Evolutionary conservation across 768 basidiomycete species (phyloP).

Genomic region (Epithele typhae): DNA sequence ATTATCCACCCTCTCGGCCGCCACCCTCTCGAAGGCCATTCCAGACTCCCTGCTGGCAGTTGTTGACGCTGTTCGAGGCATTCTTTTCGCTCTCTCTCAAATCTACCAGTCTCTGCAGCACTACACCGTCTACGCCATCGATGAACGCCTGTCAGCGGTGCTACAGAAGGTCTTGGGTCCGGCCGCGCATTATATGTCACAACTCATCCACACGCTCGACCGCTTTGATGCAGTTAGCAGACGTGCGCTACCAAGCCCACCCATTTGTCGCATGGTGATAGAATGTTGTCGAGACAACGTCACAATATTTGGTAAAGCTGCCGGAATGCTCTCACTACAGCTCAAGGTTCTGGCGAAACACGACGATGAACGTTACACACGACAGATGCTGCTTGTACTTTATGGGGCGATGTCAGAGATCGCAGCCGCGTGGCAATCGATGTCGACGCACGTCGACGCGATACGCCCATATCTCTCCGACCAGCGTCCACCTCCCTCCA

Average conservation of each 20-base stretch:
- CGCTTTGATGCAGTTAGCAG: slow-evolving; percentile 83
- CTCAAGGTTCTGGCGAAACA: slow-evolving; percentile 67
- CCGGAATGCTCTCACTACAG: slow-evolving; percentile 77
- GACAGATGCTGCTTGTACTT: slow-evolving; percentile 81
- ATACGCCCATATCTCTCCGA: slow-evolving; percentile 62
- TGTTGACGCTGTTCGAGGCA: slow-evolving; percentile 86
- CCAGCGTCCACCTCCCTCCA: slow-evolving; percentile 33
- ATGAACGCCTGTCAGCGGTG: slow-evolving; percentile 77
- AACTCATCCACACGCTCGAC: slow-evolving; percentile 84
- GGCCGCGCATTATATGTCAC: slow-evolving; percentile 74
- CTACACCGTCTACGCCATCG: slow-evolving; percentile 77
- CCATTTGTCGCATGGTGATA: slow-evolving; percentile 71
- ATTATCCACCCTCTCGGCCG: slow-evolving; percentile 70
- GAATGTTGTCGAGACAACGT: slow-evolving; percentile 84
- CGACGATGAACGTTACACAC: slow-evolving; percentile 83
- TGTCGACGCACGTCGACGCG: slow-evolving; percentile 66
- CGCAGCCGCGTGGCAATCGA: slow-evolving; percentile 75
- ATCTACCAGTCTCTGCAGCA: slow-evolving; percentile 86
- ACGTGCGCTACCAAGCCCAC: slow-evolving; percentile 60
- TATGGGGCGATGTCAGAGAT: slow-evolving; percentile 91
- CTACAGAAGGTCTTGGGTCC: slow-evolving; percentile 84
- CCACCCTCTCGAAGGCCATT: slow-evolving; percentile 57
- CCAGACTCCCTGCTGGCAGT: slow-evolving; percentile 66
- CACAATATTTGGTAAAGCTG: slow-evolving; percentile 81
- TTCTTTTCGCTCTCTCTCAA: slow-evolving; percentile 89